A percentile compares a stretch with the other conserved stretches of the same genome.
phyloP scores from a whole-genome alignment of 2,329 filamentous ascomycete genomes.

The Trichophyton simii region DNA sequence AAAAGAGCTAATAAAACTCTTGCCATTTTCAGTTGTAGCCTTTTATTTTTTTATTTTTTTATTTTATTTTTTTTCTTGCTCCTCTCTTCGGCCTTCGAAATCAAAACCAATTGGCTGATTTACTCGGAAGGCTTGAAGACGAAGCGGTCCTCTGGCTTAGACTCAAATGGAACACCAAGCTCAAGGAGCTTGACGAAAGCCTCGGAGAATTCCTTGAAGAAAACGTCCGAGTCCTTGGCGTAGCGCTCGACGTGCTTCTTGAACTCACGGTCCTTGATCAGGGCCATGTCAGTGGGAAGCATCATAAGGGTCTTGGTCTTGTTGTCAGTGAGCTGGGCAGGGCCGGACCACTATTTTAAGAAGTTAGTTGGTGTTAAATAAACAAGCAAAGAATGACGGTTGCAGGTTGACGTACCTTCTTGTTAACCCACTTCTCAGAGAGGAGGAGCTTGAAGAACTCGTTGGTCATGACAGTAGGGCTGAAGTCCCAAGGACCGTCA shows the following conservation, averaged over 20 bases:
- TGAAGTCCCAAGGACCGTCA: conserved; percentile 84
- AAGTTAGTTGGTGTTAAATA: neutral
- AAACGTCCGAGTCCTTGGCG: conserved; percentile 76
- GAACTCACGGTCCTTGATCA: conserved; percentile 82
- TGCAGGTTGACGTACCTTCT: conserved; percentile 38
- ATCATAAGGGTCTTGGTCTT: conserved; percentile 87
- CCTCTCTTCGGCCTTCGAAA: neutral
- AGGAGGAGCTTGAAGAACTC: conserved; percentile 84
- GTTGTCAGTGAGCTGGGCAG: conserved; percentile 82
- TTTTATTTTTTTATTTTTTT: neutral
- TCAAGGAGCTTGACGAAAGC: conserved; percentile 77
- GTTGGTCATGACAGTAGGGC: conserved; percentile 82
- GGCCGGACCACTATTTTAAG: conserved; percentile 58
- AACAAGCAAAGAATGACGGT: neutral
- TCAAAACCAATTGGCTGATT: neutral
- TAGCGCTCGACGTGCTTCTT: conserved; percentile 70
- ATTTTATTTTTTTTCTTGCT: neutral
- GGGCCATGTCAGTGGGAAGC: conserved; percentile 80
- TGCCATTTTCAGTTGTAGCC: neutral
- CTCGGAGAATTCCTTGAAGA: conserved; percentile 85
- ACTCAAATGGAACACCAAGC: conserved; percentile 79
- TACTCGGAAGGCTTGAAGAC: conserved; percentile 48
- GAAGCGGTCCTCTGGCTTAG: conserved; percentile 47
- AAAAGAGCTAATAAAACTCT: neutral
- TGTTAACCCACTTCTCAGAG: conserved; percentile 83